Evolutionary conservation across 140 eudicot genomes (phyloP), one percentile per base, ranked within the genome.

Genomic region (Oenanthe javanica): DNA sequence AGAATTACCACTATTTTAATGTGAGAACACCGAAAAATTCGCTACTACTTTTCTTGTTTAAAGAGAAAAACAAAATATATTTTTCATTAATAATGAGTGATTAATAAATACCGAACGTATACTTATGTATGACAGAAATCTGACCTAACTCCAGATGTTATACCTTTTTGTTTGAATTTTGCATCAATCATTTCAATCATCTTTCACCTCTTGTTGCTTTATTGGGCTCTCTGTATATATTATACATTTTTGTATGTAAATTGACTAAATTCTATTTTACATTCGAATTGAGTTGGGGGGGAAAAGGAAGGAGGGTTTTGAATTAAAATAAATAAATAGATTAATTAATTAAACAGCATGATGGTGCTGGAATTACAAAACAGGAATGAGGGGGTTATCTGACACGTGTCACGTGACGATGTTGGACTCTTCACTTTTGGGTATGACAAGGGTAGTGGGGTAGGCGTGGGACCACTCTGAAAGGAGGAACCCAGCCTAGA

Each of bases 371-470:
- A 72, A 19, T 52, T 42, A 42, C 9, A 51, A 36, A 67, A 10
- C 43, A 49, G 49, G 45, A 72, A 11, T 72, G 49, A 18, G 52
- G 77, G 2, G 42, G 57, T 1, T 45, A 43, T 21, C 55, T 73
- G 57, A n/a, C 77, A 73, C 77, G 77, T 74, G 77, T 42, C 57
- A 46, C 31, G 18, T 46, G 77, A 74, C 16, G 42, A 0, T 46
- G 57, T n/a, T 43, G 77, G 77, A 11, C 57, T 42, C 4, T 4
- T 42, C 45, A 4, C 45, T 74, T n/a, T 46, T 73, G 25, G 55
- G 55, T 48, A 9, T 10, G 13, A 12, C 50, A 43, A 14, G 48
- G 23, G 23, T 18, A 72, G 76, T 36, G 48, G 76, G 74, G 74
- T 72, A 74, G 57, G 50, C 12, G 57, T 74, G 77, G 55, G 77